Conservation (phyloP, 2,329 filamentous ascomycete species). For the Exophiala sp. region DNA sequence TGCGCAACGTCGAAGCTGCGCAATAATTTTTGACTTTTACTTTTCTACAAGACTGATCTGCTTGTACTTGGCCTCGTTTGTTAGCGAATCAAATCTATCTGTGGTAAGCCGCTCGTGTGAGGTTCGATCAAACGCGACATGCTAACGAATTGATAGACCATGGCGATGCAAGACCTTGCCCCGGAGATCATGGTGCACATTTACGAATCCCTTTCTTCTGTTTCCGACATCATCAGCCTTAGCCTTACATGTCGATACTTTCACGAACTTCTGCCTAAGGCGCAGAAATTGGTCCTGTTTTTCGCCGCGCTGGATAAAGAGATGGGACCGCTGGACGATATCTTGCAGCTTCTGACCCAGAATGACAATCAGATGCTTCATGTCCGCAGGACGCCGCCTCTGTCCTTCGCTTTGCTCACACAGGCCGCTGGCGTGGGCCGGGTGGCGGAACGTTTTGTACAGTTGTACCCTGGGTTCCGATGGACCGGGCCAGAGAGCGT, state of each 20-base stretch:
- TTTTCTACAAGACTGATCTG: neutral
- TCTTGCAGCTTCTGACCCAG: constrained; percentile 58
- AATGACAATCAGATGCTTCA: constrained; percentile 59
- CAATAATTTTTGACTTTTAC: constrained; percentile 8
- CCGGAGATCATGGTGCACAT: constrained; percentile 59
- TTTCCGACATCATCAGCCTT: constrained; percentile 54
- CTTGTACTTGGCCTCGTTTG: neutral
- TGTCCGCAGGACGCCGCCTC: constrained; percentile 48
- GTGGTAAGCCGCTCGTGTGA: neutral
- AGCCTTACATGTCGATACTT: constrained; percentile 55
- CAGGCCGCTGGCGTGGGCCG: constrained; percentile 54
- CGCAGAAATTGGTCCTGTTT: constrained; percentile 55
- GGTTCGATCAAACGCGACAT: neutral
- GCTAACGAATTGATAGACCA: constrained; percentile 31
- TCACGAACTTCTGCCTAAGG: constrained; percentile 50
- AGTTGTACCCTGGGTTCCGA: constrained; percentile 62
- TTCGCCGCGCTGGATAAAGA: constrained; percentile 52
- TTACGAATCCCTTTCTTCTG: constrained; percentile 50
- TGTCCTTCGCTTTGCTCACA: constrained; percentile 54
- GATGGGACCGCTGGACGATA: constrained; percentile 57
- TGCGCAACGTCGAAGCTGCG: constrained; percentile 19
- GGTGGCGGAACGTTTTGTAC: constrained; percentile 56
- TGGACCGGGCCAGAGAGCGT: constrained; percentile 57
- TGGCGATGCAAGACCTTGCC: constrained; percentile 55
- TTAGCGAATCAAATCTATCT: constrained; percentile 3